Base-by-base conservation (phyloP, 1,139 yeast genomes). In the Sugiyamaella castrensis region DNA sequence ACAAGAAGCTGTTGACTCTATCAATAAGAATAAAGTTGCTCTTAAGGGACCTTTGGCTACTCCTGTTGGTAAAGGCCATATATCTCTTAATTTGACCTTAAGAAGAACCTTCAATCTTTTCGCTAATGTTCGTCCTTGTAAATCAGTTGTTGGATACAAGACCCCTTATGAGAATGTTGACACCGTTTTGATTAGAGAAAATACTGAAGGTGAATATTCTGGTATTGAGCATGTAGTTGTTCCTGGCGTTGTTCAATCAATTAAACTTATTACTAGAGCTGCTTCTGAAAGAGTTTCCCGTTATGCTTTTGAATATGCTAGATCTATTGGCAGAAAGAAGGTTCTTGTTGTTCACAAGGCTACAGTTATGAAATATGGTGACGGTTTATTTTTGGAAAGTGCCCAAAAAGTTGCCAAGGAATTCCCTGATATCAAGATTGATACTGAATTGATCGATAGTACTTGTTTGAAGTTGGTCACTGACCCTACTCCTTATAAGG, bases 201-300 rank as follows among this genome's bases (percentile, higher is more conserved):
- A 92, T 81, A 92, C 98, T 63, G 98, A 92, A 75, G 98, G 98
- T 74, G 98, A 92, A 75, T 92, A 92, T 77, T 89, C 97, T 38
- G 98, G 98, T 74, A 91, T 92, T 62, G 98, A 92, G 77, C 98
- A 92, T 77, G 86, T 91, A 58, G 91, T 92, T 57, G 95, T 89
- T 52, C 98, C 98, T 57, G 98, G 98, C 66, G 98, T 92, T 50
- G 98, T 92, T 51, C 98, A 92, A 76, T 87, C 96, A 56, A 92
- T 92, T 75, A 92, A 92, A 77, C 82, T 92, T 72, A 92, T 92
- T 76, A 92, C 98, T 67, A 86, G 84, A 69, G 91, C 87, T 54
- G 98, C 98, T 52, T 87, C 96, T 51, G 96, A 88, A 75, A 88
- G 94, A 72, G 97, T 89, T 58, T 86, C 92, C 68, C 84, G 94